phyloP scores from a whole-genome alignment of 208 protist species.

The Acanthamoeba royreba region DNA sequence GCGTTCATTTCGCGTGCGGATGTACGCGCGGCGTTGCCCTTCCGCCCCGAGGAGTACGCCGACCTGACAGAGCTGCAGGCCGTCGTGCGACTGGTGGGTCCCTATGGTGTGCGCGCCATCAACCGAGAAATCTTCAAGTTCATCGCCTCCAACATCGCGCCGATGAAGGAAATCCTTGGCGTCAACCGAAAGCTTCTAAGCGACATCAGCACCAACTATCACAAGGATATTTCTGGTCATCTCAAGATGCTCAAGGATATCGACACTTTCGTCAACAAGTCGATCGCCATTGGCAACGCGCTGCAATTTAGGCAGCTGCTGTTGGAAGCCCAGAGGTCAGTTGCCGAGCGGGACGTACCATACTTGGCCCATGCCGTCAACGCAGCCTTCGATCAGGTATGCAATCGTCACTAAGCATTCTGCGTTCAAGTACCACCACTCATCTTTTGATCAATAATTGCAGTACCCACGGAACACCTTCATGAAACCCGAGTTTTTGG shows the following conservation, averaged over 20 bases:
- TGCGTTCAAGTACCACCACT: background rate
- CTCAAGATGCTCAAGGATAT: background rate
- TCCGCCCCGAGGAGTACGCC: conserved; percentile 42
- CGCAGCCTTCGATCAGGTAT: background rate
- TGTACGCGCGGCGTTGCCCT: background rate
- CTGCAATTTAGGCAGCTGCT: conserved; percentile 35
- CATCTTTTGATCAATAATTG: background rate
- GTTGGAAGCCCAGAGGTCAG: background rate
- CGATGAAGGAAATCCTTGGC: conserved; percentile 23
- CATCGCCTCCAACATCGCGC: background rate
- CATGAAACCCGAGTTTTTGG: conserved; percentile 23
- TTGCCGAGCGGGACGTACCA: background rate
- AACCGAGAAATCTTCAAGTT: background rate
- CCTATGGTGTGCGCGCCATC: background rate
- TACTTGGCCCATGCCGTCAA: background rate
- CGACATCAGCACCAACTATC: background rate
- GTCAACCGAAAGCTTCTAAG: background rate
- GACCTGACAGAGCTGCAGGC: conserved; percentile 24
- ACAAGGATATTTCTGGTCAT: background rate
- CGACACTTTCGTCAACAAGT: background rate
- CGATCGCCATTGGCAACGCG: conserved; percentile 1
- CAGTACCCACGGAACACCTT: conserved; percentile 30
- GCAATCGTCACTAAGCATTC: background rate
- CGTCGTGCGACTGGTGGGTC: conserved; percentile 4
- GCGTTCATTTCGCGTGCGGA: conserved; percentile 13